phyloP scores from a whole-genome alignment of 2,329 filamentous ascomycete genomes.

The Xylaria sp. region DNA sequence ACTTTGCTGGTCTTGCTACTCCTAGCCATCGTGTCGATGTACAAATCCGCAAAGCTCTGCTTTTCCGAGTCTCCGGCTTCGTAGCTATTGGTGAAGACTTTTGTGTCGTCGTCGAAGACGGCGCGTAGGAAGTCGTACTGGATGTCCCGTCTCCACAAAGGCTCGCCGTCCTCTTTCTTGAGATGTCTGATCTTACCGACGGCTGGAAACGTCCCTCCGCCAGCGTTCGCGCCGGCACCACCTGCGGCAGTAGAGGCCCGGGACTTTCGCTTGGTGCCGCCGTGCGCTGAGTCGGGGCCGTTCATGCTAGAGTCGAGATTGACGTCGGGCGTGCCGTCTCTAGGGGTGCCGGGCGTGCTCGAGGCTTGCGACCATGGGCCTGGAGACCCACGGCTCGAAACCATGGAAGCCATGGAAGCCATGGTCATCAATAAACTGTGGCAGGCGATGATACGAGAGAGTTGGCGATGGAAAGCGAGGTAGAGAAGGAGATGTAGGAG shows the following conservation, averaged over 20 bases:
- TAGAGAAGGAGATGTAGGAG: neutral
- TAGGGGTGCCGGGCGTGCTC: constrained; percentile 39
- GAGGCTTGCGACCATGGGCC: constrained; percentile 46
- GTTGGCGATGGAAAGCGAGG: constrained; percentile 6
- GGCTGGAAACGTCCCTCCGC: constrained; percentile 40
- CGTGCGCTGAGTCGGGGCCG: constrained; percentile 42
- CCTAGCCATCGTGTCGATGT: constrained; percentile 97
- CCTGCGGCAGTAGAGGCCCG: constrained; percentile 39
- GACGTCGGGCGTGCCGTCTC: constrained; percentile 40
- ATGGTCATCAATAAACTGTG: constrained; percentile 5
- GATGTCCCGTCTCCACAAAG: constrained; percentile 87
- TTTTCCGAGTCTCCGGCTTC: constrained; percentile 69
- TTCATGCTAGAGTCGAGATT: constrained; percentile 46
- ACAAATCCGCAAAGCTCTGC: constrained; percentile 91
- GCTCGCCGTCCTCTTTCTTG: constrained; percentile 90
- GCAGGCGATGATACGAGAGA: constrained; percentile 12
- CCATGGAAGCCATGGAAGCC: constrained; percentile 40
- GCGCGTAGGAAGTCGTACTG: constrained; percentile 86
- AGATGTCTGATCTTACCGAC: constrained; percentile 81
- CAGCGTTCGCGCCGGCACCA: constrained; percentile 31
- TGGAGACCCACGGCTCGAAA: constrained; percentile 46
- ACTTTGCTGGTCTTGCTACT: constrained; percentile 99
- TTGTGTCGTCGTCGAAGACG: constrained; percentile 78
- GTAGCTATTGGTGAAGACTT: constrained; percentile 90
- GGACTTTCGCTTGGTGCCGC: constrained; percentile 45